A percentile compares a stretch with the other conserved stretches of the same genome.
These are phyloP conservation scores for Phaeosphaeriaceae sp. DNA, from an alignment of 2,329 filamentous ascomycete species.

Conservation along the genomic window DNA sequence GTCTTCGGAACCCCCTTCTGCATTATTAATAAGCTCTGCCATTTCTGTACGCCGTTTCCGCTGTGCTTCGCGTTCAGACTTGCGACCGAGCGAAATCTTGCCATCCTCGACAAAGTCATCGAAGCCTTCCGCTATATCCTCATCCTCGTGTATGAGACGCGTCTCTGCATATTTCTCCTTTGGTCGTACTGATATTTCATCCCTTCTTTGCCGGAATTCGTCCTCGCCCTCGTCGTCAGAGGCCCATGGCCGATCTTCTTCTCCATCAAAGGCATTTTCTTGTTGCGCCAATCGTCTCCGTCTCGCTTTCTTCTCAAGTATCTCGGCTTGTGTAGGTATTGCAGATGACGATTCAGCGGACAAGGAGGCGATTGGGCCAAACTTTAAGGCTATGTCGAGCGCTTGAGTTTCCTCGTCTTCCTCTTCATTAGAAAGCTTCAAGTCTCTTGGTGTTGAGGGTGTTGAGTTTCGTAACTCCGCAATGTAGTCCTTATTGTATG, in stretches of 20 bases:
- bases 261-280: conserved; percentile 63
- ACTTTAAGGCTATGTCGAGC: conserved; percentile 58
- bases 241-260: conserved; percentile 51
- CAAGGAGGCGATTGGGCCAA: conserved; percentile 60
- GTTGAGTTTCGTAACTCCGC: conserved; percentile 86
- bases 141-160: conserved; percentile 81
- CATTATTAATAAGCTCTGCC: conserved; percentile 80
- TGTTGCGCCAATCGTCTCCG: conserved; percentile 80
- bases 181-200: conserved; percentile 57
- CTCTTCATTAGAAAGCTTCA: conserved; percentile 45
- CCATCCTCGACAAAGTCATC: conserved; percentile 91
- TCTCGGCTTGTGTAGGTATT: conserved; percentile 84
- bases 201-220: conserved; percentile 46
- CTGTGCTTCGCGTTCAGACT: conserved; percentile 75
- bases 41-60: conserved; percentile 75
- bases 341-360: conserved; percentile 43
- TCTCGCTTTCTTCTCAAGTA: conserved; percentile 88
- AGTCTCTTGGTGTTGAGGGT: conserved; percentile 76
- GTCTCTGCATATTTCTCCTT: conserved; percentile 71
- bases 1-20: conserved; percentile 74
- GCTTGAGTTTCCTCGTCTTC: conserved; percentile 55
- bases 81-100: conserved; percentile 75
- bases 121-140: conserved; percentile 91
- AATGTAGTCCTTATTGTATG: conserved; percentile 85
- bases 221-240: conserved; percentile 49